phyloP scores from a whole-genome alignment of 371 early-diverging fungal species.

The Umbelopsis sp. region DNA sequence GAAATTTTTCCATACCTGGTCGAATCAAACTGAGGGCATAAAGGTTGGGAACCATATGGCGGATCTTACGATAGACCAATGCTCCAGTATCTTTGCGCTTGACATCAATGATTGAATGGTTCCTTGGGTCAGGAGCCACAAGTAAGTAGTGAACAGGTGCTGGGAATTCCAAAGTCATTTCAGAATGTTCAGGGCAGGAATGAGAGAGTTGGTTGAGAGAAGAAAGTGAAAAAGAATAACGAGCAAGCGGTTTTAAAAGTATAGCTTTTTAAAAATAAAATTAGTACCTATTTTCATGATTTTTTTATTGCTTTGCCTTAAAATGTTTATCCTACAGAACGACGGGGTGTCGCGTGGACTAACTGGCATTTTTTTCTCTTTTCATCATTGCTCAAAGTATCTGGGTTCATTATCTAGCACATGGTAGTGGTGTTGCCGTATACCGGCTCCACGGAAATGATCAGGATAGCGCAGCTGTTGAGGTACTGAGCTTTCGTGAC shows the following conservation, averaged over 20 bases:
- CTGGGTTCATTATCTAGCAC: conserved; percentile 75
- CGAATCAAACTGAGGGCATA: conserved; percentile 50
- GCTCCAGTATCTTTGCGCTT: conserved; percentile 39
- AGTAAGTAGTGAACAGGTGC: not conserved
- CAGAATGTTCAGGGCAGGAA: not conserved
- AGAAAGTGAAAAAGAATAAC: not conserved
- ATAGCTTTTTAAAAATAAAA: conserved; percentile 8
- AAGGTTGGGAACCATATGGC: conserved; percentile 43
- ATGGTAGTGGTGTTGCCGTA: conserved; percentile 79
- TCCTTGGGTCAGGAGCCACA: conserved; percentile 31
- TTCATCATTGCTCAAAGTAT: conserved; percentile 54
- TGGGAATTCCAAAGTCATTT: conserved; percentile 13
- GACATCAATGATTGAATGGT: conserved; percentile 42
- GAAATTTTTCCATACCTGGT: conserved; percentile 28
- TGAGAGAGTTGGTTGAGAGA: not conserved
- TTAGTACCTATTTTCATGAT: conserved; percentile 2
- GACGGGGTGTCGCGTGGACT: not conserved
- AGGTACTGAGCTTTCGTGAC: conserved; percentile 57
- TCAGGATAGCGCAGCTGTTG: conserved; percentile 67
- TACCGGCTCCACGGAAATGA: conserved; percentile 70
- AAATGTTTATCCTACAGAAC: not conserved
- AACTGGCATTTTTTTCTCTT: too few species aligned
- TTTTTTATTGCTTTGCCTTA: conserved; percentile 20
- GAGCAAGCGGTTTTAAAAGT: not conserved
- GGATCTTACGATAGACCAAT: conserved; percentile 44